Evolutionary conservation across 139 green algal species (phyloP).

Genomic region (Ettlia oleoabundans): DNA sequence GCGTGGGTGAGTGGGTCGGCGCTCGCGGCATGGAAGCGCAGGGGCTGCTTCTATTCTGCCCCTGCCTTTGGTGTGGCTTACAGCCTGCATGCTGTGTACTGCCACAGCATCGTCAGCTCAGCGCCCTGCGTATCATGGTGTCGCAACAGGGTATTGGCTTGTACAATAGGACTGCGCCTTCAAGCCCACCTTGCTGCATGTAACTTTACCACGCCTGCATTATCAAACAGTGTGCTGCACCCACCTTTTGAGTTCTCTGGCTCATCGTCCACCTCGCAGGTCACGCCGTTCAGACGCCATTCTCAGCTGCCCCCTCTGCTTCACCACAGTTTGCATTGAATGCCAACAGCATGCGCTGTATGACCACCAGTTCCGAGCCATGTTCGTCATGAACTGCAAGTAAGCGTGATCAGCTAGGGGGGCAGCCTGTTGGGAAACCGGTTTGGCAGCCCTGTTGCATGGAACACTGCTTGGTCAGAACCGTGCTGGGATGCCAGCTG

Average conservation of each 20-base stretch:
- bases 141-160: no score
- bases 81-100: background rate
- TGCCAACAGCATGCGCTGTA: constrained; percentile 72
- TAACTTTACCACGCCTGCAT: no score
- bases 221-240: no score
- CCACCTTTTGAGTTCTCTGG: no score
- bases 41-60: background rate
- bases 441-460: no score
- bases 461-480: background rate
- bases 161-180: no score
- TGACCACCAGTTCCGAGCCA: constrained; percentile 65
- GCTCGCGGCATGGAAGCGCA: no score
- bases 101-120: no score
- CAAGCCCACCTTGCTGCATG: no score
- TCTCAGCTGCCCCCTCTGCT: constrained; percentile 74
- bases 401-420: constrained; percentile 1
- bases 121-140: no score
- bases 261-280: background rate
- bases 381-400: constrained; percentile 80
- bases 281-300: constrained; percentile 63
- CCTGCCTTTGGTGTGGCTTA: background rate
- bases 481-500: no score
- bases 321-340: constrained; percentile 78
- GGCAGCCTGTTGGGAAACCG: no score
- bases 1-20: constrained; percentile 30